A percentile compares a stretch with the other conserved stretches of the same genome.
Evolutionary conservation across 768 basidiomycete genomes (phyloP).

Genomic region (Mycena alexandri): DNA sequence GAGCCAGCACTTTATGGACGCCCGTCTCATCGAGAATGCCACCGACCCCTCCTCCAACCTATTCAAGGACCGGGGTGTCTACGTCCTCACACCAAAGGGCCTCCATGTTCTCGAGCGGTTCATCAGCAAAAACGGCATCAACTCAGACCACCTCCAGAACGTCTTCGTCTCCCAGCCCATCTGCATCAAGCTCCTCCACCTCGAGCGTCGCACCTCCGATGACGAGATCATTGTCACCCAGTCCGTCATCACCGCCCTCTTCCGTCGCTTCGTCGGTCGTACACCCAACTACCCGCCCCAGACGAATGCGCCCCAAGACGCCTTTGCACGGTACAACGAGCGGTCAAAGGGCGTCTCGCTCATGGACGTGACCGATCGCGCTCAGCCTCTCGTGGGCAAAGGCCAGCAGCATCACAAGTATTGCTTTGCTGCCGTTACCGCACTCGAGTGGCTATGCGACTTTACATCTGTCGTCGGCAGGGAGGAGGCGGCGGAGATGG

Average conservation of each 20-base stretch:
- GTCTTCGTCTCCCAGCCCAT: conserved; percentile 95
- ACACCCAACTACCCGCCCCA: conserved; percentile 81
- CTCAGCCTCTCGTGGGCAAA: conserved; percentile 66
- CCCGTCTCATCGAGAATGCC: conserved; percentile 96
- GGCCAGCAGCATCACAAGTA: conserved; percentile 66
- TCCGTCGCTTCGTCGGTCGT: conserved; percentile 94
- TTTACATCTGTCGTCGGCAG: conserved; percentile 95
- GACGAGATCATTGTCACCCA: conserved; percentile 98
- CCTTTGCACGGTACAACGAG: conserved; percentile 82
- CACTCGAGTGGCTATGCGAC: conserved; percentile 97
- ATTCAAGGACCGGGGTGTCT: conserved; percentile 99
- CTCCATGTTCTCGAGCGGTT: conserved; percentile 99
- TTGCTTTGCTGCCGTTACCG: conserved; percentile 89
- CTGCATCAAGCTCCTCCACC: conserved; percentile 96
- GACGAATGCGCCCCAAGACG: conserved; percentile 63
- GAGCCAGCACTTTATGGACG: conserved; percentile 99
- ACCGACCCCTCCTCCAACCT: conserved; percentile 88
- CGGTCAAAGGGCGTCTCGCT: conserved; percentile 80
- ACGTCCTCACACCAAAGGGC: conserved; percentile 96
- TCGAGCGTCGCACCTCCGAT: conserved; percentile 91
- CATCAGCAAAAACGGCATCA: conserved; percentile 99
- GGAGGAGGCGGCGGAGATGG: conserved; percentile 98
- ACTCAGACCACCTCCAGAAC: conserved; percentile 89
- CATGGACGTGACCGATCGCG: conserved; percentile 78
- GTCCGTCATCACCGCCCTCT: conserved; percentile 93